A percentile compares a stretch with the other conserved stretches of the same genome.
Conservation (phyloP, 768 basidiomycete genomes). For the Glaciozyma antarctica region DNA sequence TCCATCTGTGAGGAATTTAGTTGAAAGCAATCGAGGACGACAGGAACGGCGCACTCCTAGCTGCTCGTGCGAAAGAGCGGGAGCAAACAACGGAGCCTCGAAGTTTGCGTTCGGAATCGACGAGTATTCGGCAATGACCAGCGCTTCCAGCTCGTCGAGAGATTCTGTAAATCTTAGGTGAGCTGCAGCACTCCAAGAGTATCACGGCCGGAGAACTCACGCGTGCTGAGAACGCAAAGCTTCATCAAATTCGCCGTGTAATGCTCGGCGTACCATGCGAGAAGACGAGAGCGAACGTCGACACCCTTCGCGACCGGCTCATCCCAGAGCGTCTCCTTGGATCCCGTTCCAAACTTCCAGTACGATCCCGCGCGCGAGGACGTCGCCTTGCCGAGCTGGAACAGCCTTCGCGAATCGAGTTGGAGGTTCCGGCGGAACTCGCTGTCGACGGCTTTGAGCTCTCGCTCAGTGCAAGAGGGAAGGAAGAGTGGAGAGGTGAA, state of each 20-base stretch:
- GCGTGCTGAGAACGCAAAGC: constrained; percentile 36
- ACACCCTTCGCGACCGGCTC: constrained; percentile 36
- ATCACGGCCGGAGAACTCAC: not conserved
- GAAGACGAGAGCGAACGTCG: constrained; percentile 40
- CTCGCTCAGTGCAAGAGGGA: constrained; percentile 72
- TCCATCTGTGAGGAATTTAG: constrained; percentile 30
- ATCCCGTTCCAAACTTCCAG: constrained; percentile 42
- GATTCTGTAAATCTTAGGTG: constrained; percentile 7
- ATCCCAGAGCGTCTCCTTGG: constrained; percentile 40
- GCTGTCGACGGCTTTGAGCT: constrained; percentile 91
- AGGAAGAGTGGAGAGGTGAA: constrained; percentile 88
- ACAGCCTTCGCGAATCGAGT: constrained; percentile 82
- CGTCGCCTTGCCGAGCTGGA: constrained; percentile 74
- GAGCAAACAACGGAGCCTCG: constrained; percentile 4
- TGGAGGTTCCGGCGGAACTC: constrained; percentile 97
- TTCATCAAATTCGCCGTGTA: constrained; percentile 43
- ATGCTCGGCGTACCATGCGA: constrained; percentile 41
- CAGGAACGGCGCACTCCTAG: not conserved
- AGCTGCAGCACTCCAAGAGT: accelerated
- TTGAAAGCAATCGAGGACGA: not conserved
- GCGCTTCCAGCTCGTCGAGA: constrained; percentile 28
- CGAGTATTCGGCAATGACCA: constrained; percentile 29
- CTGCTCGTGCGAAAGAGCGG: constrained; percentile 12
- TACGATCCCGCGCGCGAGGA: not conserved
- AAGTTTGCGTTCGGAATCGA: constrained; percentile 25